Conservation (phyloP, 257 asterid genomes). For the Rauvolfia tetraphylla region DNA sequence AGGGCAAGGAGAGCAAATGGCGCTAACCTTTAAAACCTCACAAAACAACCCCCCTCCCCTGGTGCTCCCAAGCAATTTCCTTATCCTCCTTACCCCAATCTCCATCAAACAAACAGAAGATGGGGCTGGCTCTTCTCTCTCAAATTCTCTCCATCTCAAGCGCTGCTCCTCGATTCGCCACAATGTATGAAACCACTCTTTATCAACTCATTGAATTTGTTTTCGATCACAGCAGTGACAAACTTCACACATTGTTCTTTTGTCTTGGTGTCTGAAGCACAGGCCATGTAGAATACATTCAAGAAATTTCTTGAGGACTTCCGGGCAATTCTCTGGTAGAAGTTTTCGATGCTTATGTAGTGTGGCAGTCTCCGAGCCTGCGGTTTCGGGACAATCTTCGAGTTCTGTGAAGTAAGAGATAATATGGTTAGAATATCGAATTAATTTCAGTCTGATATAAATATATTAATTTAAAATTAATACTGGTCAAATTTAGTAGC, state of each 20-base stretch:
- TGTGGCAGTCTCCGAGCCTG: conserved; percentile 49
- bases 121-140: conserved; percentile 67
- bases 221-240: neutral
- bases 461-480: too few species aligned
- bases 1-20: neutral
- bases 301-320: conserved; percentile 34
- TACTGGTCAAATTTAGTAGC: neutral
- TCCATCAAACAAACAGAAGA: conserved; percentile 22
- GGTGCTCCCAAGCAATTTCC: neutral
- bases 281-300: conserved; percentile 38
- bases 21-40: neutral
- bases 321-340: conserved; percentile 21
- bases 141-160: conserved; percentile 51
- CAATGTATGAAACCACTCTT: conserved; percentile 28
- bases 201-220: neutral
- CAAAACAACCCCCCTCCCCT: neutral
- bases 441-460: neutral
- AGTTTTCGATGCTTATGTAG: conserved; percentile 54
- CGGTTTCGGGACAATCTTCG: conserved; percentile 45
- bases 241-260: neutral
- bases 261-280: conserved; percentile 14
- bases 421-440: neutral
- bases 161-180: conserved; percentile 48
- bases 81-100: neutral
- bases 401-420: conserved; percentile 47